These are phyloP conservation scores for Przewalskia tangutica DNA, from an alignment of 257 asterid genomes.

Conservation along the genomic window DNA sequence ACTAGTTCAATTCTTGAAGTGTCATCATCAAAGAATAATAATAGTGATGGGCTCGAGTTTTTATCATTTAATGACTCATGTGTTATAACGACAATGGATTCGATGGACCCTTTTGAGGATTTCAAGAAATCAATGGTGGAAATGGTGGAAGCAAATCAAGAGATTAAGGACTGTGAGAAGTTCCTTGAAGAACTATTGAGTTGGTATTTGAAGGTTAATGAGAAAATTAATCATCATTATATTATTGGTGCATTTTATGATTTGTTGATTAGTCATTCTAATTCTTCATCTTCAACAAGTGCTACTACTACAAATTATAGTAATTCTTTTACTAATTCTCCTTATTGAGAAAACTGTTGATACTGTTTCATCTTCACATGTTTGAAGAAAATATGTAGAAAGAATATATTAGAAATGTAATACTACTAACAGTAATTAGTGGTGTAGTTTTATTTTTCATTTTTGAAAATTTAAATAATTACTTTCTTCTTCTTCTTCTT, in stretches of 20 bases:
- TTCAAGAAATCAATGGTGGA: constrained; percentile 56
- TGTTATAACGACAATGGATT: constrained; percentile 26
- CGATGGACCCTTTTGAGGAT: constrained; percentile 33
- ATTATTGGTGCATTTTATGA: constrained; percentile 52
- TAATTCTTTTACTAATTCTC: constrained; percentile 29
- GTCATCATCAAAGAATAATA: not conserved
- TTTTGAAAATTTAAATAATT: not conserved
- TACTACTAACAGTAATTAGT: not conserved
- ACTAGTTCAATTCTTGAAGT: constrained; percentile 41
- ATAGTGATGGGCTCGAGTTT: not conserved
- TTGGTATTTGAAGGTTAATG: constrained; percentile 40
- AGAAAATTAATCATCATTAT: constrained; percentile 29
- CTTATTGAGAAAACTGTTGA: not conserved
- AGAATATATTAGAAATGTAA: not conserved
- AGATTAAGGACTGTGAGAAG: constrained; percentile 32
- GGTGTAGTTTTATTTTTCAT: not conserved
- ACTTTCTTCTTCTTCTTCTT: not conserved
- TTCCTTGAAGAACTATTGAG: constrained; percentile 34
- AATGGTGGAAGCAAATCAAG: constrained; percentile 42
- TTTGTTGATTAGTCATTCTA: constrained; percentile 22
- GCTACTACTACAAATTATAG: not conserved
- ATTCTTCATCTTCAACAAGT: constrained; percentile 12
- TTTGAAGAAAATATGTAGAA: not conserved
- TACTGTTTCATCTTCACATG: not conserved
- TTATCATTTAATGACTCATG: constrained; percentile 15